These are phyloP conservation scores for Erodium trifolium DNA, from an alignment of 441 rosid genomes.

Conservation along the genomic window DNA sequence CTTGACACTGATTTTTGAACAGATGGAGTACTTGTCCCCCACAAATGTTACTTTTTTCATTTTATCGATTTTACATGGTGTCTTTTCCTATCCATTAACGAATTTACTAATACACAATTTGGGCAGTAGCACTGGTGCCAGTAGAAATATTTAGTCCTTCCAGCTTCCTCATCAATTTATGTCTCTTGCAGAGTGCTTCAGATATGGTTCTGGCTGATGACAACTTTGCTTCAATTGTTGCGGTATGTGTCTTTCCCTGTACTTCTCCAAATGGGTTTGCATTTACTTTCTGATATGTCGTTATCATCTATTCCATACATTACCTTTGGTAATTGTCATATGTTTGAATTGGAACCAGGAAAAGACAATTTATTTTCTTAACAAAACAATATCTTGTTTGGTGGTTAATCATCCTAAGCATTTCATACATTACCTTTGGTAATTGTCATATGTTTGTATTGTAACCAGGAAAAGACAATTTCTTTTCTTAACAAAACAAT, in stretches of 20 bases:
- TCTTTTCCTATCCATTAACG: neutral
- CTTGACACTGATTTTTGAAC: neutral
- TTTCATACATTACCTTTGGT: too few species aligned
- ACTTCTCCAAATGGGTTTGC: slow-evolving; percentile 9
- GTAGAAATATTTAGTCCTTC: slow-evolving; percentile 10
- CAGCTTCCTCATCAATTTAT: slow-evolving; percentile 18
- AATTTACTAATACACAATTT: neutral
- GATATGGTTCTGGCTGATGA: slow-evolving; percentile 99
- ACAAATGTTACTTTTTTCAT: neutral
- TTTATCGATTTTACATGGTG: neutral
- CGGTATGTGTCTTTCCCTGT: slow-evolving; percentile 41
- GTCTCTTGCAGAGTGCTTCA: slow-evolving; percentile 71
- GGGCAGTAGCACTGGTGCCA: neutral
- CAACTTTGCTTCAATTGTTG: slow-evolving; percentile 94
- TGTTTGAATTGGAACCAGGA: neutral
- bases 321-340: neutral
- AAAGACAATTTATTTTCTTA: neutral
- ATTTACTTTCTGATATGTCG: slow-evolving; percentile 13
- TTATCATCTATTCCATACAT: neutral
- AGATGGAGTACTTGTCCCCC: neutral
- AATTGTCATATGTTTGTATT: too few species aligned
- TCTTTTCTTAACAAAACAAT: too few species aligned
- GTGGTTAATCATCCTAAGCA: too few species aligned
- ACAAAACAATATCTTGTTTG: neutral
- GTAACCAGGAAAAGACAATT: too few species aligned